Conservation (phyloP, 352 stramenopile species). For the Globisporangium parvum region DNA sequence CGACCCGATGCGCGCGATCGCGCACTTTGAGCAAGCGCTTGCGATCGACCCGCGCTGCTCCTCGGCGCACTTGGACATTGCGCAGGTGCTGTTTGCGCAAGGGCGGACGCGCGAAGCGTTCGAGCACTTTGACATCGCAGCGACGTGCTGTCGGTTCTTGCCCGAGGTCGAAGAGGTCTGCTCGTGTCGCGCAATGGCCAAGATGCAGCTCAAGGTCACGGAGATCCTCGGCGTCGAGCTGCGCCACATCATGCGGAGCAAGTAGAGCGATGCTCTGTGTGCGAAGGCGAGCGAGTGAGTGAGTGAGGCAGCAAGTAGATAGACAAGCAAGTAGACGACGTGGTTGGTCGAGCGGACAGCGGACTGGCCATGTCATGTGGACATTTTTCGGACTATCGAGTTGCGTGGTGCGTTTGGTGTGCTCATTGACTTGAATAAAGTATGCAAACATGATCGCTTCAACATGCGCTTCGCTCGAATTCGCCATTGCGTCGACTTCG, state of each 20-base stretch:
- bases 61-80: slow-evolving; percentile 79
- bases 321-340: no score
- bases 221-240: slow-evolving; percentile 83
- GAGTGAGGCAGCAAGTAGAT: not conserved
- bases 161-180: slow-evolving; percentile 82
- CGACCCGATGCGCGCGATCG: slow-evolving; percentile 70
- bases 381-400: not conserved
- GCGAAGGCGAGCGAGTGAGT: not conserved
- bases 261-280: slow-evolving; percentile 22
- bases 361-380: not conserved
- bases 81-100: slow-evolving; percentile 82
- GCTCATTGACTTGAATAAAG: not conserved
- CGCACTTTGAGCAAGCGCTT: slow-evolving; percentile 77
- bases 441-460: not conserved
- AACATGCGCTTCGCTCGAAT: slow-evolving; percentile 9
- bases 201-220: slow-evolving; percentile 80
- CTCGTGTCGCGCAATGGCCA: slow-evolving; percentile 67
- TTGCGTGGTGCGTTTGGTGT: not conserved
- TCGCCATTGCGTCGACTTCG: slow-evolving; percentile 1
- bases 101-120: slow-evolving; percentile 65
- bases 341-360: no score
- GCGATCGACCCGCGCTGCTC: slow-evolving; percentile 70
- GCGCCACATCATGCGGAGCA: slow-evolving; percentile 79
- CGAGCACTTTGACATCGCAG: slow-evolving; percentile 63
- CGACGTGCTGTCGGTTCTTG: slow-evolving; percentile 72